Evolutionary conservation across 768 basidiomycete species (phyloP), one percentile per base, ranked within the genome.

Genomic region (Phylloporus rhodoxanthus): DNA sequence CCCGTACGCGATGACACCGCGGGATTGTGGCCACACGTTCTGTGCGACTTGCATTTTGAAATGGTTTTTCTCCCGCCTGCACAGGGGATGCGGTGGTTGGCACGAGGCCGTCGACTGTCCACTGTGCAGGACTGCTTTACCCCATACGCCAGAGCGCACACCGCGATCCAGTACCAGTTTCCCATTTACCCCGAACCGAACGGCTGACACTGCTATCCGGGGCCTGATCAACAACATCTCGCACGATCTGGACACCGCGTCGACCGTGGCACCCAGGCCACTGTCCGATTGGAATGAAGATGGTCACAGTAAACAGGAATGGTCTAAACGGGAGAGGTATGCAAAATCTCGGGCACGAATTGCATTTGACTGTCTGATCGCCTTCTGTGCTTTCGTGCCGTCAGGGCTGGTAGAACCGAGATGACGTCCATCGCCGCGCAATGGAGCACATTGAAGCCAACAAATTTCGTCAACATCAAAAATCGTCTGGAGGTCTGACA

Each of bases 31-130:
- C 9, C 85, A 87, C 58, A 77, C 82, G 4, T 86, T 82, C 59
- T 85, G 82, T 60, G 77, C 79, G 26, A 67, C 80, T 42, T 85
- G 82, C 65, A 80, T 83, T 52, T 64, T 85, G 26, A 79, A 78
- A 58, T 83, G 82, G 80, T 79, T 80, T 66, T 85, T 84, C 70
- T 80, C 82, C 57, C 77, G 78, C 42, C 66, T 85, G 25, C 83
- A 85, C 65, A 70, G 69, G 41, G 71, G 69, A 1, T 85, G 85
- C 59, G 82, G 82, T 25, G 69, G 70, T 28, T 87, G 84, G 84
- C 84, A 84, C 53, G 78, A 82, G 57, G 62, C 75, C 11, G 80
- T 85, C 37, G 78, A 81, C 55, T 85, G 82, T 63, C 84, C 84
- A 30, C 73, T 84, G 50, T 85, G 84, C 64, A 81, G 81, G 57